Conservation (phyloP, 306 rosid genomes). For the Vicia villosa region DNA sequence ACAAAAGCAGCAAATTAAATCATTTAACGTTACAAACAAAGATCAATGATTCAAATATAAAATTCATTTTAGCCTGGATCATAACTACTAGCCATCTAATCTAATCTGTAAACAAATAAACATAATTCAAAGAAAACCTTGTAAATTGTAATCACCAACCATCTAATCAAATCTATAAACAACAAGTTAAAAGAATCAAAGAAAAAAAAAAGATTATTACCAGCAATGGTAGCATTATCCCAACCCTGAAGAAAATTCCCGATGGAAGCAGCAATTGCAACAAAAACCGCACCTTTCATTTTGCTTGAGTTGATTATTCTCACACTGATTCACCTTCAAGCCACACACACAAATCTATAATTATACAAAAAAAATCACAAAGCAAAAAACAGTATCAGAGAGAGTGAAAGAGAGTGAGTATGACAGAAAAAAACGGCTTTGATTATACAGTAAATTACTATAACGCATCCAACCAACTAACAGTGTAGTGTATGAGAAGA, state of each 20-base stretch:
- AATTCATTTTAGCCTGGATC: neutral
- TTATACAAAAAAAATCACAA: too few species aligned
- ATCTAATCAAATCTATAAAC: neutral
- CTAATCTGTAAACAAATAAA: neutral
- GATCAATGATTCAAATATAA: neutral
- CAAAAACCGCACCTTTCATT: conserved; percentile 80
- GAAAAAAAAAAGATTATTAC: conserved; percentile 36
- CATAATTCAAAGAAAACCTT: too few species aligned
- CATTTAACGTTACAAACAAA: neutral
- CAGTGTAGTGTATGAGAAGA: too few species aligned
- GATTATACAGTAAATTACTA: too few species aligned
- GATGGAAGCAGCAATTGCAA: conserved; percentile 83
- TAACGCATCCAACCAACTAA: too few species aligned
- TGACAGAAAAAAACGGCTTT: too few species aligned
- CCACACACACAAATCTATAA: too few species aligned
- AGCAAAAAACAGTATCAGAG: too few species aligned
- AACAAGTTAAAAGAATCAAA: neutral
- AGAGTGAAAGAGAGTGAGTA: too few species aligned
- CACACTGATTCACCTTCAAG: too few species aligned
- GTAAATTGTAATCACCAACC: neutral
- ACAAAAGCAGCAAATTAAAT: neutral
- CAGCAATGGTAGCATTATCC: conserved; percentile 97
- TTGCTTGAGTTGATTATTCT: too few species aligned
- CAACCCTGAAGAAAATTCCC: conserved; percentile 92
- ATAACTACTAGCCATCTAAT: neutral